Base-by-base conservation (phyloP, 2,329 filamentous ascomycete species). In the Karstenula rhodostoma region DNA sequence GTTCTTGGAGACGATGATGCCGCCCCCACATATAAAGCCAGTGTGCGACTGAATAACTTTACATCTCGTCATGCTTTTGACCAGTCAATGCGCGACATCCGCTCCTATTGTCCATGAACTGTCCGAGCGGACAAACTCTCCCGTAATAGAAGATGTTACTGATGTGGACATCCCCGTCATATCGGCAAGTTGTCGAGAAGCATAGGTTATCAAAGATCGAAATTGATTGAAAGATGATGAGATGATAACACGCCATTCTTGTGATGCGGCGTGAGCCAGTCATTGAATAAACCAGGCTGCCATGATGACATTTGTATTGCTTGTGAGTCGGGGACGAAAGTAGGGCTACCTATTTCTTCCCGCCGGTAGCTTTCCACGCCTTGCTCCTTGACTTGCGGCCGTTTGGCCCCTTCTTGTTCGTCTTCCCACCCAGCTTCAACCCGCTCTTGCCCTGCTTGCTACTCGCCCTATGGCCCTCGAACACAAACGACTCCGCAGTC, bases 381-480 rank as follows among this genome's bases (percentile, higher is more conserved):
- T 79, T 70, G 54, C 73, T 81, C 60, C 79, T 74, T 52, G 76
- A 80, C 58, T 76, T 78, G 48, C 81, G 79, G 57, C 81, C 74
- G 50, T 78, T 80, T 19, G 81, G 77, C 17, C 73, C 75, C 67
- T 78, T 79, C 62, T 76, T 32, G 29, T 10, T 40, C 37, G 37
- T 78, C 72, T 84, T 86, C 65, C 86, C 86, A 12, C 85, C 84
- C 37, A 85, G 80, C 71, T 87, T 87, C 59, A 85, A 73, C 22
- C 89, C 89, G 43, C 87, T 87, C 69, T 83, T 88, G 4, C 86
- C 89, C 61, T 89, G 87, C 59, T 84, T 89, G 33, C 84, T 80
- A 57, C 86, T 91, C 10, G 92, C 92, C 56, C 92, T 85, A 64
- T 90, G 88, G 0, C 92, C 92, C 76, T 96, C 92, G 69, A 94